A percentile compares a stretch with the other conserved stretches of the same genome.
These are phyloP conservation scores for Arabis alpina DNA, from an alignment of 345 rosid genomes.

Conservation along the genomic window DNA sequence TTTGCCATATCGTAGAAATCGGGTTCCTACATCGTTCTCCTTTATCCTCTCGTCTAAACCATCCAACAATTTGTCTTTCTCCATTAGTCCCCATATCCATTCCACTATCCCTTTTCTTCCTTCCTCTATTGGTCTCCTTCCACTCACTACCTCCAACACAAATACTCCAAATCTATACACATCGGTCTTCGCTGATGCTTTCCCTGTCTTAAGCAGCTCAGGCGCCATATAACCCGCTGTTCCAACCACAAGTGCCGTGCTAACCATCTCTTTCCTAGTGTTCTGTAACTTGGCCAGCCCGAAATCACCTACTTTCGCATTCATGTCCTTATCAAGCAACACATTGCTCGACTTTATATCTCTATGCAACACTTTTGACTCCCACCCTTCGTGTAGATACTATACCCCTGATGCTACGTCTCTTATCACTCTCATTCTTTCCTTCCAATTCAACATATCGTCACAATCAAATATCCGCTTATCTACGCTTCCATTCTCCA, in stretches of 20 bases:
- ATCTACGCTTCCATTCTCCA: conserved; percentile 80
- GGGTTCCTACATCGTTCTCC: conserved; percentile 45
- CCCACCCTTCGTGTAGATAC: conserved; percentile 81
- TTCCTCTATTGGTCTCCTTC: conserved; percentile 52
- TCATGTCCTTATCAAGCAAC: conserved; percentile 75
- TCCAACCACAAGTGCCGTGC: conserved; percentile 57
- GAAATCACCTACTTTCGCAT: conserved; percentile 71
- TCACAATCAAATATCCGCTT: conserved; percentile 54
- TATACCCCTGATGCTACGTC: conserved; percentile 71
- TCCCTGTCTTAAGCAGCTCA: conserved; percentile 56
- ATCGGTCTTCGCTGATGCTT: conserved; percentile 51
- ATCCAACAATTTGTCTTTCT: conserved; percentile 44
- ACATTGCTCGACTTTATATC: conserved; percentile 87
- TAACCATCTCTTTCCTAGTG: conserved; percentile 53
- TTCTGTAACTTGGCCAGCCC: conserved; percentile 78
- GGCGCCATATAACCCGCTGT: conserved; percentile 83
- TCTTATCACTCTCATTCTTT: conserved; percentile 56
- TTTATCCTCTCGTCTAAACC: conserved; percentile 55
- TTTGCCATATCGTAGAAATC: too few species aligned
- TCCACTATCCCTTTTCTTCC: conserved; percentile 51
- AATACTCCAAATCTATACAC: conserved; percentile 54
- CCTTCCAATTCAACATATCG: conserved; percentile 47
- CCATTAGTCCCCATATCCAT: conserved; percentile 43
- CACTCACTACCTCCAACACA: conserved; percentile 52
- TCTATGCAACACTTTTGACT: conserved; percentile 69